Conservation (phyloP, 2,329 filamentous ascomycete species). For the Botryosphaeria dothidea region DNA sequence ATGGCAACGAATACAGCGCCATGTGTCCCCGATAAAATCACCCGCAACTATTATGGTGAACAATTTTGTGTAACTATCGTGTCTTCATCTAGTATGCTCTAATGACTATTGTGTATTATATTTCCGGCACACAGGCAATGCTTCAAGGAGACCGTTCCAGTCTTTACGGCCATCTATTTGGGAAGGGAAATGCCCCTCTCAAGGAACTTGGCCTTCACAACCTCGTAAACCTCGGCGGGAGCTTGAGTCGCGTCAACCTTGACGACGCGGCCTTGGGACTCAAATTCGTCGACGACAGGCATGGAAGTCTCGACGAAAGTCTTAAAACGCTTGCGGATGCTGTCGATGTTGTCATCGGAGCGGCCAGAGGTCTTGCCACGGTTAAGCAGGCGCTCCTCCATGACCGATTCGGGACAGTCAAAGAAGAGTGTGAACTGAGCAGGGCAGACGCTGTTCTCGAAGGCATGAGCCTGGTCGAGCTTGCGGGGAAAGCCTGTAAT, state of each 20-base stretch:
- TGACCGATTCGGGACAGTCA: slow-evolving; percentile 86
- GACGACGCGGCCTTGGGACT: slow-evolving; percentile 74
- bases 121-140: not conserved
- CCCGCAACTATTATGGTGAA: not conserved
- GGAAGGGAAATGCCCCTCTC: slow-evolving; percentile 40
- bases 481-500: slow-evolving; percentile 81
- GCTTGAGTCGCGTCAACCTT: slow-evolving; percentile 71
- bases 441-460: slow-evolving; percentile 84
- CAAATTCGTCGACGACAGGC: slow-evolving; percentile 90
- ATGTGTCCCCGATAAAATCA: no score
- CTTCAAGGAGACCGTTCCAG: not conserved
- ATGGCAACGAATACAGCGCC: no score
- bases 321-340: slow-evolving; percentile 93
- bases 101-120: not conserved
- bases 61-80: not conserved
- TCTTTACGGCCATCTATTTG: not conserved
- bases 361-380: slow-evolving; percentile 91
- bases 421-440: slow-evolving; percentile 89
- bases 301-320: slow-evolving; percentile 95
- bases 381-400: slow-evolving; percentile 81
- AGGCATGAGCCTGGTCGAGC: slow-evolving; percentile 93
- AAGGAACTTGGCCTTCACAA: slow-evolving; percentile 52
- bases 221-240: slow-evolving; percentile 65
- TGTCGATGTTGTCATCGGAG: slow-evolving; percentile 90
- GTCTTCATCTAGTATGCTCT: slow-evolving; percentile 5